Base-by-base conservation (phyloP, 1,284 basidiomycete species). In the Cutaneotrichosporon mucoides region DNA sequence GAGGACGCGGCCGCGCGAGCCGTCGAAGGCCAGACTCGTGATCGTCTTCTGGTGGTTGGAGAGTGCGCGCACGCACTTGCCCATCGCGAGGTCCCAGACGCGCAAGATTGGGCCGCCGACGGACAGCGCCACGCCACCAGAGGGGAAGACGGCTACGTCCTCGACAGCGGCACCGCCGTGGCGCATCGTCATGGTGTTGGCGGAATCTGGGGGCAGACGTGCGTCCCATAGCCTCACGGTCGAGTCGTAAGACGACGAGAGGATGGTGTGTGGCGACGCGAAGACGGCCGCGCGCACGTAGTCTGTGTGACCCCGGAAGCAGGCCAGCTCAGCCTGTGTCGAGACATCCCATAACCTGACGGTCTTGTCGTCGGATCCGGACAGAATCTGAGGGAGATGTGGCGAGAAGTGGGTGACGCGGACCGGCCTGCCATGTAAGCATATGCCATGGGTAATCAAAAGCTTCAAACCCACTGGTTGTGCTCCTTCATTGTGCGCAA, bases 41-140 rank as follows among this genome's bases (percentile, higher is more conserved):
- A 99, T 86, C 0, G 94, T 95, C 81, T 99, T 99, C 78, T 98
- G 95, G 76, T 99, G 96, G 79, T 99, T 99, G 38, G 90, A 92
- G 62, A 97, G 76, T 6, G 93, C 93, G 48, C 89, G 84, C 3
- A 89, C 83, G 76, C 92, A 96, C 57, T 89, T 84, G 6, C 93
- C 91, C 44, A 92, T 91, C 38, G 95, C 87, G 42, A 99, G 80
- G 75, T 99, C 96, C 95, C 96, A 99, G 1, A 92, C 86, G 40
- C 92, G 87, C 59, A 99, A 81, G 60, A 98, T 92, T 2, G 96
- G 92, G 0, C 96, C 96, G 11, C 94, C 88, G 2, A 90, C 86
- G 5, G 90, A 91, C 42, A 98, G 72, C 0, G 88, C 92, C 47
- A 90, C 83, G 1, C 91, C 92, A 1, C 91, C 92, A 6, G 90